phyloP scores from a whole-genome alignment of 2,329 filamentous ascomycete species.

The Myriosclerotinia scirpicola region DNA sequence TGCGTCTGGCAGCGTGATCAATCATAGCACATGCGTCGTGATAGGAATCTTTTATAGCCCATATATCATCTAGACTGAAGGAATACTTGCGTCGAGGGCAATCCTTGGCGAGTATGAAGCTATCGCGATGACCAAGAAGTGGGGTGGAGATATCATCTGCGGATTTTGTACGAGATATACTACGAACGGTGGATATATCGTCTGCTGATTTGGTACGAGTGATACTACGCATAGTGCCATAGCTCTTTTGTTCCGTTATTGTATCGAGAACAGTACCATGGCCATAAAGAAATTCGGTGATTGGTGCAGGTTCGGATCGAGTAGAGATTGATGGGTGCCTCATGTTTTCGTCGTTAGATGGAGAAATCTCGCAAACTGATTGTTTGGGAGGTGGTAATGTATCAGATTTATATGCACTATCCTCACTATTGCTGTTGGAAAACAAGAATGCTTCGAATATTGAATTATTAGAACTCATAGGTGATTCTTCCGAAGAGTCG shows the following conservation, averaged over 20 bases:
- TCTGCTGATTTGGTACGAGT: slow-evolving; percentile 35
- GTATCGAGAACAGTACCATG: slow-evolving; percentile 44
- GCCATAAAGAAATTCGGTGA: slow-evolving; percentile 43
- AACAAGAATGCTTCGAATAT: slow-evolving; percentile 44
- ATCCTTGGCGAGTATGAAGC: slow-evolving; percentile 34
- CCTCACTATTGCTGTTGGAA: slow-evolving; percentile 40
- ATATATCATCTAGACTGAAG: slow-evolving; percentile 42
- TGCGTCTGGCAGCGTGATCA: slow-evolving; percentile 28
- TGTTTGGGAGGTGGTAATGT: slow-evolving; percentile 17
- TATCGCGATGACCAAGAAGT: slow-evolving; percentile 37
- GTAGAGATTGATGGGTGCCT: slow-evolving; percentile 19
- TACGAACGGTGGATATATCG: slow-evolving; percentile 25
- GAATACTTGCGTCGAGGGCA: slow-evolving; percentile 39
- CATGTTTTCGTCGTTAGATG: slow-evolving; percentile 18
- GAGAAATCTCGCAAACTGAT: not conserved
- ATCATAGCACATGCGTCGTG: slow-evolving; percentile 37
- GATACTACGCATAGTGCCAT: slow-evolving; percentile 40
- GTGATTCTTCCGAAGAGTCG: slow-evolving; percentile 44
- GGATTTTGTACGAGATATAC: slow-evolving; percentile 32
- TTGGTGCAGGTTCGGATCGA: slow-evolving; percentile 7
- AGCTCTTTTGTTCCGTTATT: slow-evolving; percentile 46
- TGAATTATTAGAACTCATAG: slow-evolving; percentile 42
- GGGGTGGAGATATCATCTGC: slow-evolving; percentile 34
- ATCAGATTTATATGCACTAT: slow-evolving; percentile 31
- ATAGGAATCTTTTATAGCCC: slow-evolving; percentile 38